Base-by-base conservation (phyloP, 768 basidiomycete species). In the Boletus sp. region DNA sequence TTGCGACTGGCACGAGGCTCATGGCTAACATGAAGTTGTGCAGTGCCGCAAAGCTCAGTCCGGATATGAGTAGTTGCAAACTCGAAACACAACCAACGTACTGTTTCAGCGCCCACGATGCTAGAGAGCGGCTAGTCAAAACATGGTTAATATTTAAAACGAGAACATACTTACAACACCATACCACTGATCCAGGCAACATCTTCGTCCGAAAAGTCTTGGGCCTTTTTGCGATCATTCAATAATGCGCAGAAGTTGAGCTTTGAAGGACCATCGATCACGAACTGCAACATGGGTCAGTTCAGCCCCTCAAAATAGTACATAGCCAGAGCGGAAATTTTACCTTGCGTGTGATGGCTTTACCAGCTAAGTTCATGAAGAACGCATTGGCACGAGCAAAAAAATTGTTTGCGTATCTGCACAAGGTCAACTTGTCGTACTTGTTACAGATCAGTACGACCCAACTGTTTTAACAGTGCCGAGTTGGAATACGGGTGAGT, bases 181-280 rank as follows among this genome's bases (percentile, higher is more conserved):
- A 42, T 41, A 9, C 51, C 55, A n/a, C 51, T 47, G 9, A 47
- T 53, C 55, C 55, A 56, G 8, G 55, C 55, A 33, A 56, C 55
- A 33, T 53, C 55, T 25, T 53, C 55, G 30, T 56, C 55, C 7
- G 51, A 53, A 10, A 56, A 46, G 13, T 34, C 30, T 23, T 48
- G 35, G 9, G 17, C 19, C 13, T 43, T 27, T 42, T 56, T 56
- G 6, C 41, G 39, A 14, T 53, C 51, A 25, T 56, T 48, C 29
- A 56, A 29, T 19, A 27, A 5, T 5, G 50, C 51, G 10, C 55
- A 56, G 34, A 56, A 53, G 51, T 53, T 56, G 38, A 42, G 29
- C 25, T 27, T 53, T 21, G 47, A 42, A 11, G 51, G 51, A 38
- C 53, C 51, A 33, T 53, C 46, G 0, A 6, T 48, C 15, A 47